Evolutionary conservation across 2,329 filamentous ascomycete species (phyloP), one percentile per base, ranked within the genome.

Genomic region (Phialemonium atrogriseum): DNA sequence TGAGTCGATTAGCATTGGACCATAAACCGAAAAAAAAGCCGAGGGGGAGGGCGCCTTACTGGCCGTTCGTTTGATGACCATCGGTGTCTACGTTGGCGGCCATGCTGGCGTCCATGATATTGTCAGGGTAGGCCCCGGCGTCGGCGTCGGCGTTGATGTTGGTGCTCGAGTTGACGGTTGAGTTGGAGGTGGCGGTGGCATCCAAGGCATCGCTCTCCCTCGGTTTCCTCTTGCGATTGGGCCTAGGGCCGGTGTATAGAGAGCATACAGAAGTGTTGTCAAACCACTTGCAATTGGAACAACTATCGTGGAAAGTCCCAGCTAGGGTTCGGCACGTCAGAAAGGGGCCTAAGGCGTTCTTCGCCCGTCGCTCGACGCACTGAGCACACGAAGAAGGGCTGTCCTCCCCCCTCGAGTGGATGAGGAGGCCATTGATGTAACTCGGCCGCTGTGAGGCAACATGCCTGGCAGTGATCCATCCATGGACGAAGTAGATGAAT

Each of bases 201-300:
- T n/a, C n/a, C n/a, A n/a, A n/a, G n/a, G n/a, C n/a, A n/a, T n/a
- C n/a, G n/a, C n/a, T n/a, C n/a, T n/a, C n/a, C 37, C 46, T 49
- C 11, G 42, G 37, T 37, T 48, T 50, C 11, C 47, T 37, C 27
- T 50, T 50, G 27, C 47, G 36, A 30, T 48, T 50, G 5, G 47
- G 47, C 28, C 39, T 44, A 4, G 46, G 44, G 6, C 47, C 47
- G 10, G 38, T 50, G 26, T 47, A 50, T 12, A 48, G 35, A 10
- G 46, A 48, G 36, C 47, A 50, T 4, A 27, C 27, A 2, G 40
- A 41, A 1, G 47, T 48, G 30, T 46, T 47, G 34, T 50, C 47
- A 21, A 50, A 50, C 47, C 47, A 50, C 39, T 50, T 50, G 40
- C 47, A 50, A 34, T 50, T 50, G 11, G 44, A 47, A 28, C 47